Percentiles rank a stretch among this genome's conserved stretches.
Conservation (phyloP, 2,329 filamentous ascomycete genomes). For the Aureobasidium musti region DNA sequence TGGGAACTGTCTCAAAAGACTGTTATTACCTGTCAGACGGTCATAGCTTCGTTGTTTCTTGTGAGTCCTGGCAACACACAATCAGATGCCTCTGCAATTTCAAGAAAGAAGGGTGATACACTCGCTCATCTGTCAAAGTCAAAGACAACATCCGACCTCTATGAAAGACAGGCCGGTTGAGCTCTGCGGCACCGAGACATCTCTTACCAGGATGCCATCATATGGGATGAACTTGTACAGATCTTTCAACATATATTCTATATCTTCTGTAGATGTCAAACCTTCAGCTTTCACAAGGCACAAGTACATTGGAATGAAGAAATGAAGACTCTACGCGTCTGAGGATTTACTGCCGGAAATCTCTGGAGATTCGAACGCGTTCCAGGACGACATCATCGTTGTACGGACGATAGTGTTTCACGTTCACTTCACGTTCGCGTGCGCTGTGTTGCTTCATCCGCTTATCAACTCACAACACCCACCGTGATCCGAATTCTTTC, state of each 20-base stretch:
- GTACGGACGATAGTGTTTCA: neutral
- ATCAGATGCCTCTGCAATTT: neutral
- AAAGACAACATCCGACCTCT: neutral
- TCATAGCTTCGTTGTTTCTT: neutral
- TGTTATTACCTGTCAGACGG: neutral
- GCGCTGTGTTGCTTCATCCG: neutral
- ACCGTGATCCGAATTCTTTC: neutral
- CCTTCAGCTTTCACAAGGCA: neutral
- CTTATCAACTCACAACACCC: neutral
- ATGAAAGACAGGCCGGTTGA: neutral
- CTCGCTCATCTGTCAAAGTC: neutral
- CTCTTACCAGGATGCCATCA: neutral
- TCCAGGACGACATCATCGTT: neutral
- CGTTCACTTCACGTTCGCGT: neutral
- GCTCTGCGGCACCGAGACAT: neutral
- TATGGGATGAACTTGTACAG: neutral
- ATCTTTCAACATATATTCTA: too few species aligned
- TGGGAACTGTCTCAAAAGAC: neutral
- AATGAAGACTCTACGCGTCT: too few species aligned
- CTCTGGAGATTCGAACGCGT: neutral
- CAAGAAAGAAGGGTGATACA: neutral
- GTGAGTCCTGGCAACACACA: neutral
- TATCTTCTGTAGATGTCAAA: neutral
- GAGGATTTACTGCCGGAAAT: neutral
- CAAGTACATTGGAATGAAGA: too few species aligned